Evolutionary conservation across 2,329 filamentous ascomycete genomes (phyloP), one percentile per base, ranked within the genome.

Genomic region (Cercospora sesami): DNA sequence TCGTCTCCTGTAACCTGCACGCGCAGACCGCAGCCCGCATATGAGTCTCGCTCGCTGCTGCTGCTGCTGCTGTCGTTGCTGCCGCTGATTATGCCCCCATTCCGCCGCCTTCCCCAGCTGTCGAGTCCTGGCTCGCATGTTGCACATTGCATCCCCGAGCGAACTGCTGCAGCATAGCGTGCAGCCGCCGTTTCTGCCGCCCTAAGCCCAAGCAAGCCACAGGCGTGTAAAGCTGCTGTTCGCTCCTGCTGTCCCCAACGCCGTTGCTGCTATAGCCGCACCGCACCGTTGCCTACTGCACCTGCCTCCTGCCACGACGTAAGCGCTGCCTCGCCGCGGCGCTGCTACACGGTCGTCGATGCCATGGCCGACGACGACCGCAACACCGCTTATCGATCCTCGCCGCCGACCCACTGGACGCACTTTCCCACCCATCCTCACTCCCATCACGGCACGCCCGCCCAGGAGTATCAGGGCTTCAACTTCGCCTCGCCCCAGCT

Each of bases 391-490:
- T 77, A 71, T 69, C 73, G 74, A 55, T 71, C 74, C 10, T 76
- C 75, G 55, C 74, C 75, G 61, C 68, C 73, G 18, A 67, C 71
- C 14, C 65, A 70, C 60, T 76, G 75, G 75, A 68, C 70, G 42
- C 72, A 73, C 36, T 72, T 64, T 31, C 70, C 73, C 31, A 73
- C 73, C 64, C 84, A 83, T 71, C 81, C 81, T 68, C 80, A 83
- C 60, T 79, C 88, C 14, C 91, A 92, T 75, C 88, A 89, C 73
- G 87, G 90, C 69, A 90, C 90, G 66, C 87, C 89, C 26, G 87
- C 92, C 80, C 84, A 88, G 48, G 90, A 91, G 73, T 93, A 91
- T 76, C 82, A 84, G 68, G 84, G 83, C 14, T 87, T 87, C 72
- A 89, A 83, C 67, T 93, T 90, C 79, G 82, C 86, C 71, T 81